phyloP scores from a whole-genome alignment of 2,329 filamentous ascomycete species.

The Diplodia intermedia region DNA sequence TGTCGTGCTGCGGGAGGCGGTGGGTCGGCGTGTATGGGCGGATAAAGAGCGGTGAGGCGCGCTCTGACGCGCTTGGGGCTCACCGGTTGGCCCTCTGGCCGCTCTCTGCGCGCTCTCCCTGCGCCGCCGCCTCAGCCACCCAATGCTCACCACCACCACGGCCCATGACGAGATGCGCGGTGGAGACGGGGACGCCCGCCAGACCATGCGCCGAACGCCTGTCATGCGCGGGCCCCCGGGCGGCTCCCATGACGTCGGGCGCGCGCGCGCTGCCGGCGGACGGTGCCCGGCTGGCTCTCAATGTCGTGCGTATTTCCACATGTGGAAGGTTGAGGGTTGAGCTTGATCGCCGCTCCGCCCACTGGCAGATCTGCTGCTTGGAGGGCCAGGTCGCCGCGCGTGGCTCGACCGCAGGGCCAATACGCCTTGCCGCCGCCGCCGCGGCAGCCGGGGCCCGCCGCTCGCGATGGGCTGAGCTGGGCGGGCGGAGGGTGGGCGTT shows the following conservation, averaged over 20 bases:
- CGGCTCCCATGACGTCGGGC: conserved; percentile 11
- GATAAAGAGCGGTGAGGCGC: conserved; percentile 23
- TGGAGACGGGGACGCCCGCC: conserved; percentile 20
- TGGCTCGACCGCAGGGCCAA: conserved; percentile 13
- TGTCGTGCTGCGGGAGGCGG: conserved; percentile 14
- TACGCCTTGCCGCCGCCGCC: conserved; percentile 1
- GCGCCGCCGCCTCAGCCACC: conserved; percentile 1
- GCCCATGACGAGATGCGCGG: conserved; percentile 16
- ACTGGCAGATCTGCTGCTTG: conserved; percentile 16
- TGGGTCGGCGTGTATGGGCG: conserved; percentile 3
- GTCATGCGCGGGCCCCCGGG: neutral
- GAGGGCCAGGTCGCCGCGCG: neutral
- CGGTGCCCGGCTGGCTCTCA: neutral
- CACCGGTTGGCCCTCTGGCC: conserved; percentile 19
- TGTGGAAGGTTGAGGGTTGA: conserved; percentile 27
- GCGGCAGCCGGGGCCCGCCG: neutral
- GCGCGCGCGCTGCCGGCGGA: neutral
- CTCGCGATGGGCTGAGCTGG: conserved; percentile 11
- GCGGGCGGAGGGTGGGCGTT: neutral
- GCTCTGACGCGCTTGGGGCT: conserved; percentile 13
- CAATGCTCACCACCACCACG: neutral
- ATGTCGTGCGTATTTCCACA: conserved; percentile 24
- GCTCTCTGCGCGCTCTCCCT: neutral
- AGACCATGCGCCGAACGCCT: conserved; percentile 20
- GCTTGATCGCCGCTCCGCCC: conserved; percentile 29